Base-by-base conservation (phyloP, 2,329 filamentous ascomycete species). In the Claviceps digitariae region DNA sequence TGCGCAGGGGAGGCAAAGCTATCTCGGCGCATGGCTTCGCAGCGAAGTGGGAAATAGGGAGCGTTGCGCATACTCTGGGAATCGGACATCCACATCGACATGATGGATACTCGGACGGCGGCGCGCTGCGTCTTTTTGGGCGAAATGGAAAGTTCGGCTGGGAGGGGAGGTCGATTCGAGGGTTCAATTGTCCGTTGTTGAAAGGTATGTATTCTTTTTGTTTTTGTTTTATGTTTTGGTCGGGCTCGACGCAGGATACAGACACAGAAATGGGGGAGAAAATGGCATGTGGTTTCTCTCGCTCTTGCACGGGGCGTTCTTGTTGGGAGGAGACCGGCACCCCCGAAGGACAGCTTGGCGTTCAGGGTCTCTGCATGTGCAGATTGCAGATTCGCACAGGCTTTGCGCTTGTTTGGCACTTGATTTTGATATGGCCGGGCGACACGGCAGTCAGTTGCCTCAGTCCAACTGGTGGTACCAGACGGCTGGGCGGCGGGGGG, bases 1-100 rank as follows among this genome's bases (percentile, higher is more conserved):
- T n/a, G n/a, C n/a, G n/a, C n/a, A n/a, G n/a, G n/a, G n/a, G n/a
- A n/a, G n/a, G n/a, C n/a, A n/a, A n/a, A n/a, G n/a, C 40, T 10
- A 9, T 41, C 40, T 34, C 31, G 36, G 36, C 36, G 36, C 36
- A 15, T n/a, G 36, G 15, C 5, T 36, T 50, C 50, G 50, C 47
- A 43, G 51, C 45, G n/a, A 34, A n/a, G 41, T 29, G 53, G 3
- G 38, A 25, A 27, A 38, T 23, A 13, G 20, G 34, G 45, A 10
- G 40, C 25, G 45, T 29, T 44, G 41, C 49, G 76, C 86, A 65
- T 78, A 95, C 91, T 97, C 72, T 97, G 91, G 67, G 86, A 82
- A 73, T 97, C 91, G 63, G 90, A 87, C 65, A 97, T 79, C 91
- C 91, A 97, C 87, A 95, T 94, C 56, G 88, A 86, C 65, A 86